Conservation (phyloP, 768 basidiomycete species). For the Cystobasidium ongulense region DNA sequence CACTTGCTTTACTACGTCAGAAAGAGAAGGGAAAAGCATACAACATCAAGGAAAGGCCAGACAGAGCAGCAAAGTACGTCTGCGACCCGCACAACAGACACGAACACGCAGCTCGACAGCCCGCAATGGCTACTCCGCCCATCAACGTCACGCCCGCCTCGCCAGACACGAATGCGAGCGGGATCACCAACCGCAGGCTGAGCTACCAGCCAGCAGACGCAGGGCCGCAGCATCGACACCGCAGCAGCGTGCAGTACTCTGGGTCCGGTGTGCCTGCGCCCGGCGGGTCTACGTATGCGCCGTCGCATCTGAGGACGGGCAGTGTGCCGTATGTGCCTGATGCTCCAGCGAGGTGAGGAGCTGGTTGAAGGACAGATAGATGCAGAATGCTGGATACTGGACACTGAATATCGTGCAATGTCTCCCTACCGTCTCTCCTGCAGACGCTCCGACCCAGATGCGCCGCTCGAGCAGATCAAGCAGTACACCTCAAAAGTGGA, state of each 20-base stretch:
- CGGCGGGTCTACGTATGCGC: conserved; percentile 2
- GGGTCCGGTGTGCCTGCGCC: neutral
- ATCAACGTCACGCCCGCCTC: conserved; percentile 24
- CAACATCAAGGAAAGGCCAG: no score
- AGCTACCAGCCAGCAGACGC: conserved; percentile 25
- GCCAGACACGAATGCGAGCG: conserved; percentile 18
- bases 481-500: conserved; percentile 52
- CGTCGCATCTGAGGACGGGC: conserved; percentile 14
- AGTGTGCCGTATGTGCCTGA: conserved; percentile 29
- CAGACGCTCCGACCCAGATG: conserved; percentile 32
- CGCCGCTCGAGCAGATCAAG: conserved; percentile 41
- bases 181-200: conserved; percentile 17
- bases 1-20: no score
- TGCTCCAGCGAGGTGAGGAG: conserved; percentile 23
- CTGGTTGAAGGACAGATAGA: no score
- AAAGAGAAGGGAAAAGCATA: no score
- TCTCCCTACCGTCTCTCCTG: neutral
- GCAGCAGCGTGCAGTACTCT: conserved; percentile 2
- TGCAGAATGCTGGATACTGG: neutral
- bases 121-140: conserved; percentile 17
- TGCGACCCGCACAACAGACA: neutral
- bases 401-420: neutral
- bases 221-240: conserved; percentile 3
- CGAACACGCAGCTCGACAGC: neutral
- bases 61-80: neutral